Conservation (phyloP, 1,139 yeast genomes). For the Tardiomyces blankii region DNA sequence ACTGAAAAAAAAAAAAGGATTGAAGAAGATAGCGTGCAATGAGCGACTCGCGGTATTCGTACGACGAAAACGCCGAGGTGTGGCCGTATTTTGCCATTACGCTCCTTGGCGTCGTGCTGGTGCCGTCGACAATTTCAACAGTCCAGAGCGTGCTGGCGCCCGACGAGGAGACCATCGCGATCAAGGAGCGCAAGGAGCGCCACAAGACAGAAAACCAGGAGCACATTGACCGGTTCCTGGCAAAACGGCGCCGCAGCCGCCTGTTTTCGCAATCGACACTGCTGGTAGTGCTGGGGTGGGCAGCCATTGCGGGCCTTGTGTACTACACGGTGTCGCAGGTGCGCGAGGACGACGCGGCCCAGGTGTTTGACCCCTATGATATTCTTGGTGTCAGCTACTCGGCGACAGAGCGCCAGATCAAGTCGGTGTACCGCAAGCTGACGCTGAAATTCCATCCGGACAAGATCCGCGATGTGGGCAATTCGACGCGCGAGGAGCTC, state of each 20-base stretch:
- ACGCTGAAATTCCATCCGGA: conserved; percentile 92
- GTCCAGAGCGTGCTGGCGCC: conserved; percentile 7
- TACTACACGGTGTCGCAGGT: conserved; percentile 34
- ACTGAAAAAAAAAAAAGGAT: too few species aligned
- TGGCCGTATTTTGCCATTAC: conserved; percentile 94
- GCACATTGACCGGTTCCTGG: background rate
- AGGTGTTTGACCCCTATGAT: conserved; percentile 80
- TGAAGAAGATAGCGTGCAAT: too few species aligned
- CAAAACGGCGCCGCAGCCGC: background rate
- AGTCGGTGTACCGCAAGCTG: conserved; percentile 72
- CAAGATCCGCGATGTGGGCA: conserved; percentile 48
- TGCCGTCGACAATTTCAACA: conserved; percentile 57
- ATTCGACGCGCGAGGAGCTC: conserved; percentile 49
- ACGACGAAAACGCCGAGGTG: conserved; percentile 86
- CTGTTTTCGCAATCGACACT: conserved; percentile 37
- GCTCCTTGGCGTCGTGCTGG: conserved; percentile 47
- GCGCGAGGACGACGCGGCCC: conserved; percentile 32
- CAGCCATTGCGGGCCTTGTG: conserved; percentile 39
- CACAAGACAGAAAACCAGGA: conserved; percentile 5
- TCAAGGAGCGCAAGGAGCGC: conserved; percentile 19
- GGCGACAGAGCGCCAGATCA: conserved; percentile 68
- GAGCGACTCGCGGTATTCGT: conserved; percentile 36
- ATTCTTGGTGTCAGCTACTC: conserved; percentile 63
- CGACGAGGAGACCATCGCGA: conserved; percentile 3
- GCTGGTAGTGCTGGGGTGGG: conserved; percentile 59